Evolutionary conservation across 2,329 filamentous ascomycete genomes (phyloP), one percentile per base, ranked within the genome.

Genomic region (Ambrosiella xylebori): DNA sequence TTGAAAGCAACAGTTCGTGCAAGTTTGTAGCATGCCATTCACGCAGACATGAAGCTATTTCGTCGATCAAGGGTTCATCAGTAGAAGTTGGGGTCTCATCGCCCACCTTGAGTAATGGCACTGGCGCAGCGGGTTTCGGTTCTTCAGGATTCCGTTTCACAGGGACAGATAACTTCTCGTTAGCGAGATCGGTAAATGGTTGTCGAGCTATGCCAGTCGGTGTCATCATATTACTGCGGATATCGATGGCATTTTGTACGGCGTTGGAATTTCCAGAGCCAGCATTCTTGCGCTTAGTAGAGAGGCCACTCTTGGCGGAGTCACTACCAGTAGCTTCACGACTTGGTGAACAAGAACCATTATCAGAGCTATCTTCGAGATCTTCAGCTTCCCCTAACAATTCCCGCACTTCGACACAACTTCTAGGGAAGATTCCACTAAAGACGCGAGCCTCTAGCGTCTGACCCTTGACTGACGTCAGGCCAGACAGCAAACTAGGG

Each of bases 11-110:
- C 27, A 97, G 76, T 67, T 95, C 88, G 71, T 98, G 94, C 13
- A 98, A 77, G 67, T 96, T 94, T 15, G 90, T 95, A 17, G 93
- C 95, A 71, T 98, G 91, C 94, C 93, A 98, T 76, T 98, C 93
- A 64, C 93, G 82, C 62, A 98, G 73, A 68, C 93, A 98, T 2
- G 90, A 96, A 12, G 93, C 90, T 65, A 98, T 97, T 69, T 98
- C 93, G 70, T 98, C 93, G 27, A 98, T 90, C 61, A 98, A 71
- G 1, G 93, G 93, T 68, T 98, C 94, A 7, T 86, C 83, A 13
- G 80, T 76, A 5, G 89, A 96, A 0, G 88, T 95, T 1, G 90
- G 88, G 1, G 89, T 95, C 73, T 98, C 93, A 66, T 98, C 93
- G 60, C 93, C 93, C 68, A 98, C 91, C 70, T 96, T 95, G 57